Base-by-base conservation (phyloP, 495 filamentous ascomycete genomes). In the Endocarpon pusillum region DNA sequence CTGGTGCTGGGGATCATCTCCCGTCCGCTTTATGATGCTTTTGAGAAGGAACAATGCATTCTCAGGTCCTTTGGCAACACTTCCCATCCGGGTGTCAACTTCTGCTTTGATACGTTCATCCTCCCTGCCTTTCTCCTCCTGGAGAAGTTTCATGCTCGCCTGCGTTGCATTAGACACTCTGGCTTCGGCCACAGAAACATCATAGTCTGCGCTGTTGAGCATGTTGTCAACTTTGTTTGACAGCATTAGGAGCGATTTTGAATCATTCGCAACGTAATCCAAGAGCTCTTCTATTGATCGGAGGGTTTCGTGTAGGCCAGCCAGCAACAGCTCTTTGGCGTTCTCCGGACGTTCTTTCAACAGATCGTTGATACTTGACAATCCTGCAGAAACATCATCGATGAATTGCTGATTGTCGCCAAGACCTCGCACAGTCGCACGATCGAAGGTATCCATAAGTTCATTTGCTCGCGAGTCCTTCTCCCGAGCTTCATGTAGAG, bases 371-470 rank as follows among this genome's bases (percentile, higher is more conserved):
- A 31, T 31, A 7, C 19, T n/a, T 17, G 28, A 31, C 12, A 15
- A 15, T n/a, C n/a, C n/a, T n/a, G 44, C 33, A 18, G 56, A 47
- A 37, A 66, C 45, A 20, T 64, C 61, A 39, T 69, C 66, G 32
- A 69, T 54, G 14, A 66, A 51, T 22, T 57, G 58, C 42, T 68
- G 64, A 33, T 68, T 67, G 18, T 59, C 55, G 38, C 66, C 66
- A 16, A 69, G 46, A 1, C 63, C 64, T 33, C 63, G 57, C 37
- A 68, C 47, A 12, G 66, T 62, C 9, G 61, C 64, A 34, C 62
- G 57, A 32, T 69, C 63, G 34, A 69, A 64, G 5, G 61, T 52
- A 41, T 69, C 62, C 59, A 68, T 68, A 6, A 68, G 49, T 22
- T 51, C 47, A 38, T 69, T 68, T 14, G 64, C 64, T 38, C 66